A percentile compares a stretch with the other conserved stretches of the same genome.
Conservation (phyloP, 1,284 basidiomycete genomes). For the Lentinus polychrous region DNA sequence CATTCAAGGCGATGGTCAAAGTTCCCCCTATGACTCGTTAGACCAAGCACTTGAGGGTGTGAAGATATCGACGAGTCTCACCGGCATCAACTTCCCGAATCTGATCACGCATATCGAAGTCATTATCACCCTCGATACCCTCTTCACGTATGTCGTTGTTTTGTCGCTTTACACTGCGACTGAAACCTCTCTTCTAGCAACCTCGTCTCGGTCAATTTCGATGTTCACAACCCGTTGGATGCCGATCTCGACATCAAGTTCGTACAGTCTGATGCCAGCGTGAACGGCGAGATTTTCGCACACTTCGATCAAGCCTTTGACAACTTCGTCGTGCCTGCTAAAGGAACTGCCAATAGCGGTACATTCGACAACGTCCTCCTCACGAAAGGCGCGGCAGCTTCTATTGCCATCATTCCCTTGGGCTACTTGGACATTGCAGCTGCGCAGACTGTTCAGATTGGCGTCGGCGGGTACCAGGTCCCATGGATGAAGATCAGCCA, state of each 20-base stretch:
- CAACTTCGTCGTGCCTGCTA: constrained; percentile 49
- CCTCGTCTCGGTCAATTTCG: constrained; percentile 46
- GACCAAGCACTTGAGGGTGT: constrained; percentile 51
- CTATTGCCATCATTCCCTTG: constrained; percentile 49
- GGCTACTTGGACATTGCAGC: constrained; percentile 46
- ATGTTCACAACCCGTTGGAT: constrained; percentile 54
- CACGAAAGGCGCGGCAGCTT: constrained; percentile 45
- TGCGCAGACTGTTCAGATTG: constrained; percentile 37
- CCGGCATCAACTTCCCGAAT: constrained; percentile 36
- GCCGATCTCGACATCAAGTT: constrained; percentile 47
- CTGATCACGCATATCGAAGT: constrained; percentile 41
- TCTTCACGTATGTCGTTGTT: constrained; percentile 26
- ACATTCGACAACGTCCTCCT: constrained; percentile 48
- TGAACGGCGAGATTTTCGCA: constrained; percentile 48
- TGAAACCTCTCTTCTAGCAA: constrained; percentile 21
- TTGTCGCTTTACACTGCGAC: too few species aligned
- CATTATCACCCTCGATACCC: constrained; percentile 40
- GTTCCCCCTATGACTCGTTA: constrained; percentile 62
- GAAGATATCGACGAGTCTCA: constrained; percentile 42
- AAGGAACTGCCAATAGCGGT: constrained; percentile 50
- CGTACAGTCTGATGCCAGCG: constrained; percentile 47
- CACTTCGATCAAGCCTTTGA: constrained; percentile 49
- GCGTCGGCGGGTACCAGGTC: constrained; percentile 14
- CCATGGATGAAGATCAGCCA: constrained; percentile 16
- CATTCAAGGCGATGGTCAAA: constrained; percentile 51